phyloP scores from a whole-genome alignment of 148 eudicot genomes.

The Rhododendron kiyosumense region DNA sequence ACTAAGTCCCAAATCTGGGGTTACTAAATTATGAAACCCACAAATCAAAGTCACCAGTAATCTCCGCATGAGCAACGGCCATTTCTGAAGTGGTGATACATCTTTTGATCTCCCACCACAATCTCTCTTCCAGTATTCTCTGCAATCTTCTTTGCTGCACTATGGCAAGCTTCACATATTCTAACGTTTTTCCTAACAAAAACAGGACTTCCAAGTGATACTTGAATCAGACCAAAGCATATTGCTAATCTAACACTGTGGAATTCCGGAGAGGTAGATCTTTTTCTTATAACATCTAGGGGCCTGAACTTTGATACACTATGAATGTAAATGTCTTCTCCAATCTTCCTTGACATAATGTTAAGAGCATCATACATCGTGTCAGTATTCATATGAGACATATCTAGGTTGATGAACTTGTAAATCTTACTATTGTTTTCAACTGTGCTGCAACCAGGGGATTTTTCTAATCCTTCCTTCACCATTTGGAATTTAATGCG shows the following conservation, averaged over 20 bases:
- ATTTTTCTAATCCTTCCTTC: constrained; percentile 33
- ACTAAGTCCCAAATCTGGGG: background rate
- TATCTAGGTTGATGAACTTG: constrained; percentile 44
- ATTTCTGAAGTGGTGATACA: constrained; percentile 64
- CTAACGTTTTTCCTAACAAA: constrained; percentile 51
- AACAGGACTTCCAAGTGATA: constrained; percentile 37
- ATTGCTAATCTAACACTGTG: constrained; percentile 66
- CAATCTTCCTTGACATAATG: constrained; percentile 33
- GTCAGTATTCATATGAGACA: constrained; percentile 29
- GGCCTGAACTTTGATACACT: constrained; percentile 34
- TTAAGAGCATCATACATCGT: constrained; percentile 45
- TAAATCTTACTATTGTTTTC: constrained; percentile 31
- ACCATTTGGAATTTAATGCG: constrained; percentile 40
- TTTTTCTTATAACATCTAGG: constrained; percentile 24
- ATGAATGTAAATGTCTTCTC: constrained; percentile 25
- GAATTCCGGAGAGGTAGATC: constrained; percentile 30
- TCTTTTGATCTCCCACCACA: constrained; percentile 69
- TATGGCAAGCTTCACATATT: constrained; percentile 63
- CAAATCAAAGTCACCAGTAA: constrained; percentile 48
- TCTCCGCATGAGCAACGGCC: constrained; percentile 71
- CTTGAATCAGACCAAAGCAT: constrained; percentile 49
- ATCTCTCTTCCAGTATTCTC: constrained; percentile 46
- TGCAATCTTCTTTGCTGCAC: constrained; percentile 51
- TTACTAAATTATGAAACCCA: too few species aligned
- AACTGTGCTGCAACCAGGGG: constrained; percentile 34